Conservation (phyloP, 768 basidiomycete species). For the Xanthoconium stramineum region DNA sequence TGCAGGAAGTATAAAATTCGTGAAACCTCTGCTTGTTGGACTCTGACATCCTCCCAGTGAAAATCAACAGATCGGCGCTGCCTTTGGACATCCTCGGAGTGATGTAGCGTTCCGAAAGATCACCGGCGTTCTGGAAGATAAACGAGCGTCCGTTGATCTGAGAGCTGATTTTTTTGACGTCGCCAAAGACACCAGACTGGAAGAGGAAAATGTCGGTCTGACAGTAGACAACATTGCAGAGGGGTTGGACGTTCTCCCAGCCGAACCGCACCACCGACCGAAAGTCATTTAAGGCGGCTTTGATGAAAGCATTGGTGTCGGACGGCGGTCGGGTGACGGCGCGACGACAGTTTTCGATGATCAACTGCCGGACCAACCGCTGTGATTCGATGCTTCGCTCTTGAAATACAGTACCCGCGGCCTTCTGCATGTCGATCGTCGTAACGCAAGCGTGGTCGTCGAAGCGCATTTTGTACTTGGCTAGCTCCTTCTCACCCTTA, state of each 20-base stretch:
- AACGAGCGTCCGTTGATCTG: constrained; percentile 25
- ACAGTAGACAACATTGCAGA: constrained; percentile 18
- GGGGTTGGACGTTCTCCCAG: constrained; percentile 21
- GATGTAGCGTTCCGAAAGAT: constrained; percentile 14
- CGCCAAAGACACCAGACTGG: constrained; percentile 12
- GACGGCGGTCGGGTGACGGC: constrained; percentile 14
- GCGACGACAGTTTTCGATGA: constrained; percentile 19
- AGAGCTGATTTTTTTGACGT: constrained; percentile 15
- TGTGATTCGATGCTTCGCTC: constrained; percentile 22
- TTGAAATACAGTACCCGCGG: constrained; percentile 14
- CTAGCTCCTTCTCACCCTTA: constrained; percentile 31
- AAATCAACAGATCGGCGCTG: constrained; percentile 24
- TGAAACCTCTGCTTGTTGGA: constrained; percentile 8
- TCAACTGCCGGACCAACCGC: constrained; percentile 18
- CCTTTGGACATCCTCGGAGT: constrained; percentile 20
- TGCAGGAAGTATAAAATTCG: constrained; percentile 16
- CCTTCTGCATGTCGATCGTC: constrained; percentile 24
- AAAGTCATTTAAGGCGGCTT: constrained; percentile 26
- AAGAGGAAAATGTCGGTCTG: constrained; percentile 16
- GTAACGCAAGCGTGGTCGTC: constrained; percentile 42
- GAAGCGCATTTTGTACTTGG: constrained; percentile 35
- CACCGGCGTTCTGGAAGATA: constrained; percentile 18
- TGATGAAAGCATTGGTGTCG: constrained; percentile 22
- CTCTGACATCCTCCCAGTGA: constrained; percentile 11
- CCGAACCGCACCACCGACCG: constrained; percentile 26